phyloP scores from a whole-genome alignment of 176 grass and related monocot genomes.

The Tillandsia fasciculata region DNA sequence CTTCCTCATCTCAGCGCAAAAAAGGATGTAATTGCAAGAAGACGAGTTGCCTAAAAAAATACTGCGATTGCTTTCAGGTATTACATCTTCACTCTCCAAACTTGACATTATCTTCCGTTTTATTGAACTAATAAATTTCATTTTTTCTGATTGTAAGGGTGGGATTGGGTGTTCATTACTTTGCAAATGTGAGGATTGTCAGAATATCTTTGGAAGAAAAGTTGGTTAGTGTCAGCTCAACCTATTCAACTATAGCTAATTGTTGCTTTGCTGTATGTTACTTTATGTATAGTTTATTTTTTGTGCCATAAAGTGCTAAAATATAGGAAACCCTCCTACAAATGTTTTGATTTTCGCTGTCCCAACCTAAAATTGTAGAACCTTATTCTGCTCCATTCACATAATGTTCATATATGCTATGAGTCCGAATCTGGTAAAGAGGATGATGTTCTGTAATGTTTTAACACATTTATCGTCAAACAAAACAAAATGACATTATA shows the following conservation, averaged over 20 bases:
- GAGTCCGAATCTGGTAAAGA: no score
- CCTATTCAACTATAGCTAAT: not conserved
- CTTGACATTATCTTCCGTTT: not conserved
- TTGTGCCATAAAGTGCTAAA: no score
- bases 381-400: no score
- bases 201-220: conserved; percentile 49
- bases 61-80: conserved; percentile 58
- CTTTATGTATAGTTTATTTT: no score
- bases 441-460: no score
- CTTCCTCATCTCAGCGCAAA: conserved; percentile 10
- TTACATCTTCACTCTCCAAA: conserved; percentile 9
- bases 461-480: no score
- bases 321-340: no score
- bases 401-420: no score
- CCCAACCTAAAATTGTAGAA: no score
- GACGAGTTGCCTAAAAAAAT: conserved; percentile 56
- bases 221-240: conserved; percentile 7
- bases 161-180: conserved; percentile 47
- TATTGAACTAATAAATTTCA: conserved; percentile 12
- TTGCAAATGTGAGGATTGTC: conserved; percentile 58
- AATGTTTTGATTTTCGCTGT: no score
- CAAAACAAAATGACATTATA: no score
- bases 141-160: conserved; percentile 31
- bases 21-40: conserved; percentile 63
- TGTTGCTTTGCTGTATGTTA: no score